Evolutionary conservation across 495 filamentous ascomycete genomes (phyloP).

Genomic region (Amphirosellinia nigrospora): DNA sequence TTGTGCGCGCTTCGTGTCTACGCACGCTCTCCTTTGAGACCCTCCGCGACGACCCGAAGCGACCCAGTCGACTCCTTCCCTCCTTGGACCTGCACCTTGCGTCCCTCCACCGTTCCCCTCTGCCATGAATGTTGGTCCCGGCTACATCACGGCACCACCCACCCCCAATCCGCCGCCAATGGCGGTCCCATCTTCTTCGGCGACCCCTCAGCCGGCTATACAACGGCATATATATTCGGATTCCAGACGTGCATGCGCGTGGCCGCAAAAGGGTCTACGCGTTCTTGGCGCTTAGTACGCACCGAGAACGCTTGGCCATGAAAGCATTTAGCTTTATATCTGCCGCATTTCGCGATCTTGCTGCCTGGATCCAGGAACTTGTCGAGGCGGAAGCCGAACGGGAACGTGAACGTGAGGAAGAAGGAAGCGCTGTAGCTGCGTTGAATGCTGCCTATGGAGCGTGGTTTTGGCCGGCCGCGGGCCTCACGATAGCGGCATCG

Average conservation of each 20-base stretch:
- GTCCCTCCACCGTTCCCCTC: constrained; percentile 39
- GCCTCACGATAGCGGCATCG: constrained; percentile 1
- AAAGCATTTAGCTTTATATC: constrained; percentile 77
- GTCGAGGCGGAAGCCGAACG: constrained; percentile 67
- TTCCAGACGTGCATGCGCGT: constrained; percentile 85
- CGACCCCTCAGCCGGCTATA: constrained; percentile 81
- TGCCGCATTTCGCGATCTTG: constrained; percentile 76
- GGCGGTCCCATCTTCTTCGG: constrained; percentile 86
- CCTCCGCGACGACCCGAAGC: constrained; percentile 65
- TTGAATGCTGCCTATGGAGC: constrained; percentile 47
- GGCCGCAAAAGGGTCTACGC: constrained; percentile 87
- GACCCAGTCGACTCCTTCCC: constrained; percentile 26
- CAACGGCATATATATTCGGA: constrained; percentile 89
- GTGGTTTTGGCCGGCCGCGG: constrained; percentile 30
- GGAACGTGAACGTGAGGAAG: constrained; percentile 58
- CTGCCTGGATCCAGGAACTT: constrained; percentile 68
- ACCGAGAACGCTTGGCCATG: constrained; percentile 75
- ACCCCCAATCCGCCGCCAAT: constrained; percentile 48
- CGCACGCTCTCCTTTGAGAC: constrained; percentile 86
- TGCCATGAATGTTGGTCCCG: constrained; percentile 37
- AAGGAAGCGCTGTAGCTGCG: constrained; percentile 35
- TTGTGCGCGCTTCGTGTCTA: constrained; percentile 83
- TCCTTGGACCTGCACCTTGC: constrained; percentile 29
- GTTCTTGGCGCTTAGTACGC: constrained; percentile 75
- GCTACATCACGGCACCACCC: constrained; percentile 42